Evolutionary conservation across 305 asterid genomes (phyloP), one percentile per base, ranked within the genome.

Genomic region (Rubia peregrina): DNA sequence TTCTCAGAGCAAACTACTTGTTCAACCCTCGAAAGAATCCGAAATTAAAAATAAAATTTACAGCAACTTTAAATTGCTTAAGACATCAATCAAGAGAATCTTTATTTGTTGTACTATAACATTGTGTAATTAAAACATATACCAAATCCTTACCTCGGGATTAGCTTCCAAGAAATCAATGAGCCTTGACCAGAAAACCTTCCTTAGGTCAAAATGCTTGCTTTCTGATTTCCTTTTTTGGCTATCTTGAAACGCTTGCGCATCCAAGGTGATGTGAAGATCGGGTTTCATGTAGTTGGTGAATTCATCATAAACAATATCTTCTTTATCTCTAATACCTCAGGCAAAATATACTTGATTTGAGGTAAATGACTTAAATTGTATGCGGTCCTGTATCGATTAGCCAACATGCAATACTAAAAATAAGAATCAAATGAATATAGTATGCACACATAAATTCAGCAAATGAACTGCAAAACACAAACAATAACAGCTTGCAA

Each of bases 201-300:
- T 87, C 79, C 96, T 83, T 77, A 89, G 74, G 61, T 76, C 81
- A 68, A 83, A 43, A 81, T 81, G 80, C 43, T 79, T 78, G 82
- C 73, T 77, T 16, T 74, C 82, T 76, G 88, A 81, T 76, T 81
- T 80, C 9, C 71, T 67, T 66, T 86, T 87, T 70, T 73, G 76
- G 7, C 71, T 49, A 43, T 55, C 67, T 73, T 75, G 85, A 73
- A 85, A 59, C 3, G 85, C 84, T 53, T 72, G 43, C 42, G 38
- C 24, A 60, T 79, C 65, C 67, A 82, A 60, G 0, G 74, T 44
- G 65, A 82, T 42, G 55, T 49, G 68, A 65, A 82, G 79, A 81
- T 87, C 97, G 0, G 98, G 96, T 76, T 76, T 89, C 96, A 89
- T 88, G 77, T 93, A 88, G 68, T 76, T 42, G 1, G 95, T 88